Evolutionary conservation across 305 asterid species (phyloP).

Genomic region (Rubia peregrina): DNA sequence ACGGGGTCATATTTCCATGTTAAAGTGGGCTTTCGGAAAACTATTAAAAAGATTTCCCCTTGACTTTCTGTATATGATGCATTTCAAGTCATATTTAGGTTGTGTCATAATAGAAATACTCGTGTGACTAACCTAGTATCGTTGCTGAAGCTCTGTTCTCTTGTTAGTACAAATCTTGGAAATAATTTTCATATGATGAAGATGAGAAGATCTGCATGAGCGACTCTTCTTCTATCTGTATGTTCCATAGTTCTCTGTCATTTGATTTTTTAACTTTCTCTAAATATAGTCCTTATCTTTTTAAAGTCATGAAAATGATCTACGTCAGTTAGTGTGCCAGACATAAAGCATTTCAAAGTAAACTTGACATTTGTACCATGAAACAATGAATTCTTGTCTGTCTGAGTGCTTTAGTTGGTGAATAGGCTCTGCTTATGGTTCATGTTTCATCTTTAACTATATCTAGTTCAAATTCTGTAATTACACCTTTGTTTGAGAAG

Average conservation of each 20-base stretch:
- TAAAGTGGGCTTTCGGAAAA: neutral
- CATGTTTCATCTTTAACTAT: slow-evolving; percentile 44
- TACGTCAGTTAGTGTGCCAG: neutral
- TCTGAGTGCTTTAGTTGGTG: neutral
- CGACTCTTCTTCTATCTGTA: neutral
- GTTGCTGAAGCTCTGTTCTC: neutral
- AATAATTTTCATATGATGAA: neutral
- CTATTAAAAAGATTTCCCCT: no score
- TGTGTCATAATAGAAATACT: neutral
- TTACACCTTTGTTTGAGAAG: slow-evolving; percentile 91
- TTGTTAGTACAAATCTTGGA: neutral
- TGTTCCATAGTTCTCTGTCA: neutral
- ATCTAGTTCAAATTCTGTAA: slow-evolving; percentile 58
- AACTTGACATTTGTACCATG: neutral
- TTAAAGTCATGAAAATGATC: neutral
- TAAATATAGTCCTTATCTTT: neutral
- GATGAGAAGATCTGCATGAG: neutral
- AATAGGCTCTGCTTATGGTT: neutral
- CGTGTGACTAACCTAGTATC: neutral
- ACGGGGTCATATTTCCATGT: neutral
- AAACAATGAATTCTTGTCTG: neutral
- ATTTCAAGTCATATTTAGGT: neutral
- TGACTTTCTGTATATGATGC: neutral
- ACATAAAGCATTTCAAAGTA: neutral
- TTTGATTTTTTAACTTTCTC: neutral